phyloP scores from a whole-genome alignment of 768 basidiomycete species.

The Termitomyces heimii region DNA sequence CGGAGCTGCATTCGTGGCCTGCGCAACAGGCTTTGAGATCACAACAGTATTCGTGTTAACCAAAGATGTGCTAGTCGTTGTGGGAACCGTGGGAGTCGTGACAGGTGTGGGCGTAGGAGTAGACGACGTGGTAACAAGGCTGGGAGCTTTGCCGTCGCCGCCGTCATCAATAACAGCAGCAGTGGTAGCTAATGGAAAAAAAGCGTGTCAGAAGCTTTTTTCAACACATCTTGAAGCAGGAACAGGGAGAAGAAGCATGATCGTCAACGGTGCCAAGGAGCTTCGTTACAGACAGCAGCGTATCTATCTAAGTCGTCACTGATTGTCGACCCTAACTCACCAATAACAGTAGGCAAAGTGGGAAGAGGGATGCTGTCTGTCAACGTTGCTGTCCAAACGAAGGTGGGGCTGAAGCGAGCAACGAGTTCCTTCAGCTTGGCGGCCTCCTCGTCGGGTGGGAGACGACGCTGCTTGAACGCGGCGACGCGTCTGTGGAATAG shows the following conservation, averaged over 20 bases:
- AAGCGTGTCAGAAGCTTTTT: neutral
- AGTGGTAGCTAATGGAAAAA: neutral
- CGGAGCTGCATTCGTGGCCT: constrained; percentile 1
- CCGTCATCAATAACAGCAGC: neutral
- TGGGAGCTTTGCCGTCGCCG: too few species aligned
- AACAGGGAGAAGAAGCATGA: neutral
- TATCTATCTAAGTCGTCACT: neutral
- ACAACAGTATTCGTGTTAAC: neutral
- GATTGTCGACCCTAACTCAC: neutral
- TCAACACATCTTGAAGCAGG: neutral
- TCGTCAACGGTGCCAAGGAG: neutral
- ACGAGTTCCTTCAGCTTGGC: constrained; percentile 8
- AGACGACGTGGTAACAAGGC: neutral
- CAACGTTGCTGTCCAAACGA: constrained; percentile 7
- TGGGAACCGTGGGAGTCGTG: neutral
- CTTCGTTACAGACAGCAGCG: neutral
- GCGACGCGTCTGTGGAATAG: constrained; percentile 12
- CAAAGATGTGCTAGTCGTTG: neutral
- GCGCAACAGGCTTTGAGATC: neutral
- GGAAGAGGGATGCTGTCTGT: constrained; percentile 2
- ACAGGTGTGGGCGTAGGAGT: neutral
- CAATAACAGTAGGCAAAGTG: constrained; percentile 1
- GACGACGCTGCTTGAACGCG: constrained; percentile 13
- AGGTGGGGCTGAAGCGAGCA: constrained; percentile 16
- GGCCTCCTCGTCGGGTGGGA: constrained; percentile 11